Percentiles rank a stretch among this genome's conserved stretches.
Conservation (phyloP, 1,284 basidiomycete genomes). For the Sporisorium exsertum region DNA sequence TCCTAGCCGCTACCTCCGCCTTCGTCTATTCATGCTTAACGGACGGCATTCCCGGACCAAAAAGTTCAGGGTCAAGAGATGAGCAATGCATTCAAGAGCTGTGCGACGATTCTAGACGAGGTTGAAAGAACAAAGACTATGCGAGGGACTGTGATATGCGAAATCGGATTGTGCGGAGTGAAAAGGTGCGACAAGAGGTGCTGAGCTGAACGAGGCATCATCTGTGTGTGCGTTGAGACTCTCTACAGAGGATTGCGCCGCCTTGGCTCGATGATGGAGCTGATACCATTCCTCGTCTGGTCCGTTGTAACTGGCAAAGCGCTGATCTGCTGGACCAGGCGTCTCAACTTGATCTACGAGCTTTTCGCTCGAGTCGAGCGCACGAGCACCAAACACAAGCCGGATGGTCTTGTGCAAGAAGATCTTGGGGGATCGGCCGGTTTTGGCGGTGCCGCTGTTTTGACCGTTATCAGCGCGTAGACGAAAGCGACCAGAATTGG, state of each 20-base stretch:
- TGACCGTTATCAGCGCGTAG: neutral
- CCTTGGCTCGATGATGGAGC: constrained; percentile 21
- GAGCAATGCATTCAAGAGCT: neutral
- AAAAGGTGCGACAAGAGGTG: neutral
- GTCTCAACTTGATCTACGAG: constrained; percentile 52
- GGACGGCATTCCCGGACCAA: constrained; percentile 3
- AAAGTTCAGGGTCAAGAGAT: no score
- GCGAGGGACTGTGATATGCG: neutral
- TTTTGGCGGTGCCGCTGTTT: neutral
- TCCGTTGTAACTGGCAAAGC: constrained; percentile 51
- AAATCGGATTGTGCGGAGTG: neutral
- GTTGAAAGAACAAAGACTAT: neutral
- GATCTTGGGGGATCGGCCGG: constrained; percentile 32
- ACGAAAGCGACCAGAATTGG: constrained; percentile 16
- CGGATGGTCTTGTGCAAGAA: constrained; percentile 60
- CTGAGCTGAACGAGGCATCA: neutral
- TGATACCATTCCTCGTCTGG: constrained; percentile 55
- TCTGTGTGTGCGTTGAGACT: neutral
- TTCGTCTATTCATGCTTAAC: neutral
- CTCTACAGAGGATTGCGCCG: constrained; percentile 3
- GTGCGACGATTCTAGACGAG: neutral
- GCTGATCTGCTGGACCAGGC: constrained; percentile 36
- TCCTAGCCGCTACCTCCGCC: neutral
- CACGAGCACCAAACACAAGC: constrained; percentile 59
- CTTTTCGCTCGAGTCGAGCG: constrained; percentile 52